Evolutionary conservation across 805 yeast species (phyloP), one percentile per base, ranked within the genome.

Genomic region (Saccharomycopsis oosterbeekiorum): DNA sequence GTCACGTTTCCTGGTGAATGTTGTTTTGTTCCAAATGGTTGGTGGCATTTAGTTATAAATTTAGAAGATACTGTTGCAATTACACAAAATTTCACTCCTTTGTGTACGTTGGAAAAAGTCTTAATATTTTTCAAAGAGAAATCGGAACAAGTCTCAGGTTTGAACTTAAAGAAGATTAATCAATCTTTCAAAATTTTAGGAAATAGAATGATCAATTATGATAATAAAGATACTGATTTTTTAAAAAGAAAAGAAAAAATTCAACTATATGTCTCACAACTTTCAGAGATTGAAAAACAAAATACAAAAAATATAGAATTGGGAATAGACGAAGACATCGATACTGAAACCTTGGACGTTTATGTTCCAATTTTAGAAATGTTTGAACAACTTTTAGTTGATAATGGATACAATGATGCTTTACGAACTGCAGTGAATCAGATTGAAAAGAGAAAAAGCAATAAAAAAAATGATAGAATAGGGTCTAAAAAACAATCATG

Each of bases 41-140:
- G 97, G 97, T 91, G 97, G 97, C 97, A 91, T 75, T 76, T 84
- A 56, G 97, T 92, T 37, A 88, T 91, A n/a, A 91, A 91, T 67
- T 68, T 91, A 12, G 88, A 85, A 62, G 90, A 86, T 69, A 77
- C 84, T n/a, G 84, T 91, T 19, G 97, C 97, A 0, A 73, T 91
- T 67, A 91, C 97, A 0, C 96, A 89, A 65, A 91, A 91, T 71
- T 91, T 92, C 71, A 92, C 89, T 11, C 96, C 97, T 0, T 70
- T 70, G 50, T 78, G 82, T 53, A 82, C 83, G 62, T 71, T 91
- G 42, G 76, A 80, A n/a, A 75, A 78, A 42, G 94, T 84, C 2
- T 74, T 89, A 61, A 73, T 80, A 65, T 91, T 91, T 68, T 79
- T 91, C 69, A 81, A 84, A 67, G 77, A 81, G 66, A 88, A 84